phyloP scores from a whole-genome alignment of 2,329 filamentous ascomycete genomes.

The Fusarium lyarnte region DNA sequence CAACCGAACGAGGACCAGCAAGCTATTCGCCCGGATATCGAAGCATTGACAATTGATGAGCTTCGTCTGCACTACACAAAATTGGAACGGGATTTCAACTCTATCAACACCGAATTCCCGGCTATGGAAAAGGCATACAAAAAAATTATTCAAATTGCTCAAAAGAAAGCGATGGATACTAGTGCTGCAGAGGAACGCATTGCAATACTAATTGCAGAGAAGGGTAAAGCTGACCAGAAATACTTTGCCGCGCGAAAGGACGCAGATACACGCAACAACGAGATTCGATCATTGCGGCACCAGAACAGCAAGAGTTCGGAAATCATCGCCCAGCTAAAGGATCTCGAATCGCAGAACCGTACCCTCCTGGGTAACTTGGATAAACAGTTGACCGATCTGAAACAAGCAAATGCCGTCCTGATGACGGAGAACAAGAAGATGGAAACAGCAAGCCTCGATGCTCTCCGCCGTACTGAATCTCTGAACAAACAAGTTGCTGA shows the following conservation, averaged over 20 bases:
- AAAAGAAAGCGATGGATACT: slow-evolving; percentile 86
- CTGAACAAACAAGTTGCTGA: slow-evolving; percentile 80
- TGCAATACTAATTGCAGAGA: slow-evolving; percentile 80
- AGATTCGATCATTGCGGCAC: slow-evolving; percentile 79
- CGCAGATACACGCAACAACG: slow-evolving; percentile 83
- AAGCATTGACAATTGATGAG: slow-evolving; percentile 75
- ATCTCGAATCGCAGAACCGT: slow-evolving; percentile 81
- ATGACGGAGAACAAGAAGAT: slow-evolving; percentile 78
- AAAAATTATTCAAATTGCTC: slow-evolving; percentile 84
- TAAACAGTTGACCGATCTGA: slow-evolving; percentile 87
- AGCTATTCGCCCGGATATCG: slow-evolving; percentile 55
- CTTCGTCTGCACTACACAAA: slow-evolving; percentile 77
- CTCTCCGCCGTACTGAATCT: slow-evolving; percentile 73
- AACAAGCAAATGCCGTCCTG: slow-evolving; percentile 78
- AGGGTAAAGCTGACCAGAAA: slow-evolving; percentile 96
- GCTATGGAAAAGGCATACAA: slow-evolving; percentile 93
- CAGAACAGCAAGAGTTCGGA: slow-evolving; percentile 93
- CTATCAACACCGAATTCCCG: slow-evolving; percentile 87
- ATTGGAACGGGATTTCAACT: slow-evolving; percentile 80
- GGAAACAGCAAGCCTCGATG: slow-evolving; percentile 77
- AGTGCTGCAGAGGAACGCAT: slow-evolving; percentile 80
- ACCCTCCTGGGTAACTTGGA: slow-evolving; percentile 84
- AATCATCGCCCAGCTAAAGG: slow-evolving; percentile 92
- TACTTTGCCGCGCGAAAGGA: slow-evolving; percentile 97
- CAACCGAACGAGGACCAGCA: slow-evolving; percentile 58